Base-by-base conservation (phyloP, 495 filamentous ascomycete species). In the Friedmanniomyces simplex region DNA sequence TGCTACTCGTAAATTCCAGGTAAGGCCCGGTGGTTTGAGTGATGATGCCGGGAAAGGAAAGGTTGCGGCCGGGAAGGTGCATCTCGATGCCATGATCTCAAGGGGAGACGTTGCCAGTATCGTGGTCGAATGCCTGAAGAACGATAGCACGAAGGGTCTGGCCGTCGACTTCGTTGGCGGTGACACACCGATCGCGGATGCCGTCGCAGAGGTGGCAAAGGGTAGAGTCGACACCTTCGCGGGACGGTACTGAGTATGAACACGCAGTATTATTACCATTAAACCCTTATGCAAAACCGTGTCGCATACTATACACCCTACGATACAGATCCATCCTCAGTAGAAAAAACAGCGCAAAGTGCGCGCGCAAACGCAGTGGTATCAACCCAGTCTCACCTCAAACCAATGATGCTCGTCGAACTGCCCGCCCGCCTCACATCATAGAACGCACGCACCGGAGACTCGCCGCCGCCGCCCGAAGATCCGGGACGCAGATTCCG, bases 161-260 rank as follows among this genome's bases (percentile, higher is more conserved):
- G 69, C 67, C 21, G 61, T 72, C 60, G 68, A 70, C 57, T 54
- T 65, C n/a, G 58, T 66, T 2, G 69, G 67, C 14, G 69, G 68
- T 13, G 63, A 68, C 4, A 66, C 63, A 47, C 56, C 60, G 21
- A 61, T 67, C 54, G 42, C 43, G 16, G 58, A 63, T 22, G 64
- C 64, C 21, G 43, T 67, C 25, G 56, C 52, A 24, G 32, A 58
- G 21, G 64, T 55, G 25, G 64, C 57, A 24, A 47, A 60, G 25
- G 30, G 32, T 12, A 61, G 45, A 24, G 32, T 55, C 8, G 62
- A 67, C 54, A 30, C 47, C 16, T 67, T 67, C 52, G 62, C 62
- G n/a, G 64, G 64, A 34, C 24, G 61, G 16, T 63, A 66, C 41
- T 62, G 30, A 52, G 39, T 5, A 43, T 16, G 28, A 32, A n/a